phyloP scores from a whole-genome alignment of 768 basidiomycete species.

The Exidia glandulosa region DNA sequence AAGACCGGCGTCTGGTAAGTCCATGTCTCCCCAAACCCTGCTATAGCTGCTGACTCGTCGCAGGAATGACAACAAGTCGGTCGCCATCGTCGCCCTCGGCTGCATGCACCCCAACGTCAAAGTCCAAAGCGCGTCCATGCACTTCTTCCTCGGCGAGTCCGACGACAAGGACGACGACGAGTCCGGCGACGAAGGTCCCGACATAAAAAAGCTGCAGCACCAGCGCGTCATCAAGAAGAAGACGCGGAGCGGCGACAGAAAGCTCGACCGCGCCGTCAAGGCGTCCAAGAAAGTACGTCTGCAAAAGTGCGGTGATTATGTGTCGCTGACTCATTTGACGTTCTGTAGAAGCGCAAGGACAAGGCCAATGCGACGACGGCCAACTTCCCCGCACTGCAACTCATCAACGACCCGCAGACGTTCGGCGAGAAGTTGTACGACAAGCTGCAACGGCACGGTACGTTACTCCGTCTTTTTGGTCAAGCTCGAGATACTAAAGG shows the following conservation, averaged over 20 bases:
- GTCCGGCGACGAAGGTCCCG: slow-evolving; percentile 55
- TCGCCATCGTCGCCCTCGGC: slow-evolving; percentile 82
- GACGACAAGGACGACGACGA: slow-evolving; percentile 64
- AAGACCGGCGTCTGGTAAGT: slow-evolving; percentile 73
- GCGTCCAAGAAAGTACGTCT: slow-evolving; percentile 55
- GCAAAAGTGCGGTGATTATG: not conserved
- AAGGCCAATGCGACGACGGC: slow-evolving; percentile 23
- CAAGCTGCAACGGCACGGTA: slow-evolving; percentile 59
- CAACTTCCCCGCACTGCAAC: slow-evolving; percentile 88
- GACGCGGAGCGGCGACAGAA: slow-evolving; percentile 71
- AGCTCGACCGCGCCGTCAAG: slow-evolving; percentile 62
- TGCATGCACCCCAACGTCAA: slow-evolving; percentile 91
- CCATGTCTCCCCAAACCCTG: not conserved
- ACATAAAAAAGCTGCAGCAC: slow-evolving; percentile 70
- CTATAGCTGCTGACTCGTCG: not conserved
- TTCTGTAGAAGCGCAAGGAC: slow-evolving; percentile 25
- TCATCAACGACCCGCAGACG: slow-evolving; percentile 89
- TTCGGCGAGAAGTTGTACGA: slow-evolving; percentile 93
- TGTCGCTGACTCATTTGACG: slow-evolving; percentile 3
- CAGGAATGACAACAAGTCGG: slow-evolving; percentile 85
- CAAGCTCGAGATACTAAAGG: slow-evolving; percentile 22
- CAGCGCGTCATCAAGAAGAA: slow-evolving; percentile 91
- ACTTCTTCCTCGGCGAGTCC: slow-evolving; percentile 93
- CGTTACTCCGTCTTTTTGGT: slow-evolving; percentile 13
- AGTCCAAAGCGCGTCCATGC: slow-evolving; percentile 86